Evolutionary conservation across 2,329 filamentous ascomycete species (phyloP).

Genomic region (Cladosporium sp.): DNA sequence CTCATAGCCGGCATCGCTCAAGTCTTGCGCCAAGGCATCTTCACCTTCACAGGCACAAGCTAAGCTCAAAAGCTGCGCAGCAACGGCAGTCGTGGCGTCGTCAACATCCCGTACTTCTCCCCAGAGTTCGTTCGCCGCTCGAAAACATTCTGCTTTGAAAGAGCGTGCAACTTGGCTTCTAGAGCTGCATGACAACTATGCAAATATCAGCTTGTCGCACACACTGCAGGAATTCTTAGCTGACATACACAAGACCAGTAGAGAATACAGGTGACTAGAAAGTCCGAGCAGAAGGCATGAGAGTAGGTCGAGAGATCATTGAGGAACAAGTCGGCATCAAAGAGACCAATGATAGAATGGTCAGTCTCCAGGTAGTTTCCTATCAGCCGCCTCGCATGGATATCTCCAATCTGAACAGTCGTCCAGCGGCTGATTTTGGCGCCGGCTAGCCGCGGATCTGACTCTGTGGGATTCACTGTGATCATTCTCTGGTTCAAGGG

Average conservation of each 20-base stretch:
- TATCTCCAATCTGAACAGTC: background rate
- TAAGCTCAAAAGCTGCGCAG: constrained; percentile 7
- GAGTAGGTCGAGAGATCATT: background rate
- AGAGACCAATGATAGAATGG: constrained; percentile 7
- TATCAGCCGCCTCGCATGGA: background rate
- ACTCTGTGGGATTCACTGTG: background rate
- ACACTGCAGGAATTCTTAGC: background rate
- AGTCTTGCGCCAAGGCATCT: background rate
- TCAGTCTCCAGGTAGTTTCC: constrained; percentile 4
- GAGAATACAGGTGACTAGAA: background rate
- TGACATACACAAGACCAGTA: constrained; percentile 1
- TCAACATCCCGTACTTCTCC: background rate
- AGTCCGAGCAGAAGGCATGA: background rate
- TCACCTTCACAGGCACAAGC: constrained; percentile 10
- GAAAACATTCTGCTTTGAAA: background rate
- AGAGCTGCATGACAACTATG: background rate
- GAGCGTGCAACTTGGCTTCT: background rate
- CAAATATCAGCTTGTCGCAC: background rate
- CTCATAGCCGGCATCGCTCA: background rate
- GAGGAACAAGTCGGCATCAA: constrained; percentile 9
- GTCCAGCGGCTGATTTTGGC: background rate
- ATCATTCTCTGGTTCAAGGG: background rate
- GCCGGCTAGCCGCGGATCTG: background rate
- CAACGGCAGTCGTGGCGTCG: background rate
- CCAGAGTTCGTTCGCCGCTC: background rate